phyloP scores from a whole-genome alignment of 2,329 filamentous ascomycete genomes.

The Alternaria conjuncta region DNA sequence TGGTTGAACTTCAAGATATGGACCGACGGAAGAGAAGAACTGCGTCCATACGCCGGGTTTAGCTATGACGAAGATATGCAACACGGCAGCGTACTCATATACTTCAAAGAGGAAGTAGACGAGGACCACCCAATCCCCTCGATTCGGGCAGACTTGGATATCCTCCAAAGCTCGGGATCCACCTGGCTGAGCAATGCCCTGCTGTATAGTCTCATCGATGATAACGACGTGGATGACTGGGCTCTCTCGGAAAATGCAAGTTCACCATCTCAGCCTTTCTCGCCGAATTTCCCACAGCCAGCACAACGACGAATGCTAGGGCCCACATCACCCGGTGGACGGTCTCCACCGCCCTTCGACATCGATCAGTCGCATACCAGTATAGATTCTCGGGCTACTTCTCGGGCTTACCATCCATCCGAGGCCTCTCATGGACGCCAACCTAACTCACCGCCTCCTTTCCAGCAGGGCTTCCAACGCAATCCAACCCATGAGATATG shows the following conservation, averaged over 20 bases:
- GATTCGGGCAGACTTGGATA: constrained; percentile 43
- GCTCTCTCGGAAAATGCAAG: constrained; percentile 29
- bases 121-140: constrained; percentile 46
- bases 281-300: constrained; percentile 21
- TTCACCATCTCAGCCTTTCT: constrained; percentile 21
- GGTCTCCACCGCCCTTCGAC: constrained; percentile 38
- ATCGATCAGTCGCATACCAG: constrained; percentile 34
- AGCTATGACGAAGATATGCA: constrained; percentile 50
- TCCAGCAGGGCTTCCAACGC: constrained; percentile 10
- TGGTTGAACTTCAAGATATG: constrained; percentile 49
- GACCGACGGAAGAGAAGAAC: constrained; percentile 37
- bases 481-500: constrained; percentile 60
- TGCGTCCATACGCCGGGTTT: constrained; percentile 47
- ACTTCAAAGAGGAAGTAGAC: constrained; percentile 48
- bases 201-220: constrained; percentile 44
- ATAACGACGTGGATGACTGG: constrained; percentile 44
- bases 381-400: constrained; percentile 18
- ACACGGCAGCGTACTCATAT: constrained; percentile 46
- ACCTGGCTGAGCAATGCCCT: constrained; percentile 48
- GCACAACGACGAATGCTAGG: constrained; percentile 32
- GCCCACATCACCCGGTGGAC: constrained; percentile 33
- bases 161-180: constrained; percentile 46
- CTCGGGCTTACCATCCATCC: constrained; percentile 23
- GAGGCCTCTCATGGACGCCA: constrained; percentile 12
- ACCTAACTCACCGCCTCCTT: constrained; percentile 21